Percentiles rank a stretch among this genome's conserved stretches.
These are phyloP conservation scores for Excoecaria cochinchinensis DNA, from an alignment of 345 rosid species.

Conservation along the genomic window DNA sequence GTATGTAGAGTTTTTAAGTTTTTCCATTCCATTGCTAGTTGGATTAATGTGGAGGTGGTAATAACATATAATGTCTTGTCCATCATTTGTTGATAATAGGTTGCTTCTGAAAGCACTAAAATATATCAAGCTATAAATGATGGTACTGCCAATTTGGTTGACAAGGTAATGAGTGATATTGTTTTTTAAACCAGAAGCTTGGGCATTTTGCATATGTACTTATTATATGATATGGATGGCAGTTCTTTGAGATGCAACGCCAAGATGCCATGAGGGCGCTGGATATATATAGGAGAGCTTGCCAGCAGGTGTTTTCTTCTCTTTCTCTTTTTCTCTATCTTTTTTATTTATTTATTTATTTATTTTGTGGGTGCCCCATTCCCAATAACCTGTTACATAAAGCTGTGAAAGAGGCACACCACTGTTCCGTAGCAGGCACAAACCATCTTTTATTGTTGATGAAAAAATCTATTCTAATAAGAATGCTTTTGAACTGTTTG, in stretches of 20 bases:
- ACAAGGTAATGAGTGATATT: slow-evolving; percentile 57
- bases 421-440: not conserved
- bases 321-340: not conserved
- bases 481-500: slow-evolving; percentile 3
- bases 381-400: too few species aligned
- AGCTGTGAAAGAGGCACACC: not conserved
- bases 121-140: slow-evolving; percentile 85
- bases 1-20: slow-evolving; percentile 44
- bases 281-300: slow-evolving; percentile 79
- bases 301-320: slow-evolving; percentile 67
- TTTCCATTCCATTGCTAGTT: not conserved
- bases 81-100: slow-evolving; percentile 43
- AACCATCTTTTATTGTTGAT: slow-evolving; percentile 4
- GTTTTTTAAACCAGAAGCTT: slow-evolving; percentile 18
- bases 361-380: too few species aligned
- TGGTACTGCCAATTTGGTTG: slow-evolving; percentile 85
- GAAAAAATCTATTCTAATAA: slow-evolving; percentile 1
- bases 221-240: slow-evolving; percentile 27
- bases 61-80: slow-evolving; percentile 2
- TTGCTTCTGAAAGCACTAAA: slow-evolving; percentile 84
- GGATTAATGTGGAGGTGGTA: slow-evolving; percentile 4
- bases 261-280: slow-evolving; percentile 79
- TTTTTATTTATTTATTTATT: not conserved
- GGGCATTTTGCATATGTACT: slow-evolving; percentile 14
- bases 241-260: slow-evolving; percentile 98